Evolutionary conservation across 2,329 filamentous ascomycete genomes (phyloP).

Genomic region (Alternaria infectoria): DNA sequence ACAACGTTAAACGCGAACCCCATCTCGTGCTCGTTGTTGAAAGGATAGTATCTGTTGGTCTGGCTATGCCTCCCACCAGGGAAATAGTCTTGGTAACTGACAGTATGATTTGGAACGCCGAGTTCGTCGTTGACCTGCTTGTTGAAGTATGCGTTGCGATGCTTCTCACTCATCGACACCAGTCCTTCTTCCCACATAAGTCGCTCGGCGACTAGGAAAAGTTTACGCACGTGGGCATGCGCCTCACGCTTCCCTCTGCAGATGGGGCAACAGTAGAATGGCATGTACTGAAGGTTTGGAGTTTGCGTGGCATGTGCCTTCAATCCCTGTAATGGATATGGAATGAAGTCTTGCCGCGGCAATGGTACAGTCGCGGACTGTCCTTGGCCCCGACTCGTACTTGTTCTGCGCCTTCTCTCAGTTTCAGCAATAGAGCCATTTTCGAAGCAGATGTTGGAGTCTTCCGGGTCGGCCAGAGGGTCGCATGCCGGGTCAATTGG

Average conservation of each 20-base stretch:
- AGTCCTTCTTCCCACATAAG: conserved; percentile 27
- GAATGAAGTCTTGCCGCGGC: background rate
- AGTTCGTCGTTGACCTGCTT: conserved; percentile 38
- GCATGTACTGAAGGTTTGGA: background rate
- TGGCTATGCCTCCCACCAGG: conserved; percentile 29
- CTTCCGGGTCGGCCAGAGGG: background rate
- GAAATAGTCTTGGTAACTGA: conserved; percentile 25
- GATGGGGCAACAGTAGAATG: conserved; percentile 23
- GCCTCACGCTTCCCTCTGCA: conserved; percentile 17
- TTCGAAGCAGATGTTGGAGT: background rate
- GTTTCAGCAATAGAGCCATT: background rate
- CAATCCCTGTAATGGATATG: background rate
- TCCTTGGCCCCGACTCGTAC: background rate
- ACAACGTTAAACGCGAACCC: conserved; percentile 28
- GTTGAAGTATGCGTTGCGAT: conserved; percentile 32
- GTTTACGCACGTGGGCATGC: conserved; percentile 33
- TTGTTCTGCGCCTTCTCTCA: background rate
- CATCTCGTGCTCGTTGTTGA: conserved; percentile 35
- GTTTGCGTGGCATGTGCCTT: background rate
- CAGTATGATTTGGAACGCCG: conserved; percentile 29
- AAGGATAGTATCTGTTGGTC: conserved; percentile 31
- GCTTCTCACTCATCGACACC: conserved; percentile 22
- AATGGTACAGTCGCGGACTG: background rate
- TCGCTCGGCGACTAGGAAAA: conserved; percentile 38
- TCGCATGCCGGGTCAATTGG: background rate